phyloP scores from a whole-genome alignment of 2,329 filamentous ascomycete species.

The Aureobasidium leucospermi region DNA sequence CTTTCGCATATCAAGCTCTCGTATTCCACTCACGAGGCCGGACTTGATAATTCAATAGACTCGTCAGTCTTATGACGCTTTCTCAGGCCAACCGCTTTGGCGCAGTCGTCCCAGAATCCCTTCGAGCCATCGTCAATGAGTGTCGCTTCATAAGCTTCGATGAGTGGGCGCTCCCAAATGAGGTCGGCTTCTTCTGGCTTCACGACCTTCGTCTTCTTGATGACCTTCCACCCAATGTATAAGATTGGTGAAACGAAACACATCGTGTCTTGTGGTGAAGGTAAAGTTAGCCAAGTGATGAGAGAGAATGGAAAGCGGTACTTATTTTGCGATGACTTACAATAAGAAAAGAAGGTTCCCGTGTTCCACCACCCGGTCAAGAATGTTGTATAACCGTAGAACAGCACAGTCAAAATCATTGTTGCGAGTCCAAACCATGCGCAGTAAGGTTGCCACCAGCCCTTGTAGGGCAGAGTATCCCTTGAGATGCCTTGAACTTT shows the following conservation, averaged over 20 bases:
- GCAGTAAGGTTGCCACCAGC: constrained; percentile 49
- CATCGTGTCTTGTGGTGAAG: constrained; percentile 50
- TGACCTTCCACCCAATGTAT: constrained; percentile 60
- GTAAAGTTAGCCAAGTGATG: constrained; percentile 31
- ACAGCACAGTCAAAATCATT: constrained; percentile 33
- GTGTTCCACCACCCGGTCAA: constrained; percentile 34
- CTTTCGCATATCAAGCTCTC: no score
- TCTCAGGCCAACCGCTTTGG: background rate
- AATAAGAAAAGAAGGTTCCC: constrained; percentile 44
- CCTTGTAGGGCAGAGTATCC: constrained; percentile 49
- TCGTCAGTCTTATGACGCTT: background rate
- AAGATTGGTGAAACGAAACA: constrained; percentile 47
- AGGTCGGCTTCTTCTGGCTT: constrained; percentile 50
- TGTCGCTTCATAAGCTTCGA: constrained; percentile 51
- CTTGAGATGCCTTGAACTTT: constrained; percentile 48
- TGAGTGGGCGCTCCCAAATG: constrained; percentile 51
- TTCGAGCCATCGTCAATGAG: constrained; percentile 28
- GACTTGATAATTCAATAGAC: background rate
- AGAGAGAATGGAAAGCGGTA: no score
- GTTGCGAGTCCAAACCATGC: constrained; percentile 36
- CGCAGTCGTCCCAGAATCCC: constrained; percentile 12
- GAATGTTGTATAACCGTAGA: constrained; percentile 51
- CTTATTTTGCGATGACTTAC: constrained; percentile 30
- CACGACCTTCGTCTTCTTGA: constrained; percentile 52
- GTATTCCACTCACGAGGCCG: background rate